Conservation (phyloP, 257 asterid genomes). For the Petunia axillaris region DNA sequence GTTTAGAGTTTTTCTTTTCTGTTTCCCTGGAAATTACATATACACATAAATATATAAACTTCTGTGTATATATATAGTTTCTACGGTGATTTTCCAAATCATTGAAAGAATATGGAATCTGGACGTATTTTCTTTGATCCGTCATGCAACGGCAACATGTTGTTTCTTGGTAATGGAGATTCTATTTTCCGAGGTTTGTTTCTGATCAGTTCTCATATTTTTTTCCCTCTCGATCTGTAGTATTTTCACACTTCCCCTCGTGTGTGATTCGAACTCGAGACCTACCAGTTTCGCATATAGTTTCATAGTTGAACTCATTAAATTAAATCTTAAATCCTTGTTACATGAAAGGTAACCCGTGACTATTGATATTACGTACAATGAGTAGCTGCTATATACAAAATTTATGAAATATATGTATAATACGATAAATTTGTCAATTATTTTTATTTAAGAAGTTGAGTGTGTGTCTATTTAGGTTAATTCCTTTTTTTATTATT, state of each 20-base stretch:
- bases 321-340: not conserved
- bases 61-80: constrained; percentile 36
- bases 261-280: too few species aligned
- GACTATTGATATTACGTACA: too few species aligned
- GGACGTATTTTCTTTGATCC: constrained; percentile 77
- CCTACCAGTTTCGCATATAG: too few species aligned
- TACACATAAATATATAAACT: constrained; percentile 29
- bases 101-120: constrained; percentile 60
- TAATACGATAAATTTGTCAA: too few species aligned
- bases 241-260: too few species aligned
- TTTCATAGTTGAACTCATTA: not conserved
- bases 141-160: constrained; percentile 69
- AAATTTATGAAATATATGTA: too few species aligned
- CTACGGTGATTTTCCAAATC: constrained; percentile 6
- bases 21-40: constrained; percentile 34
- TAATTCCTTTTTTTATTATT: too few species aligned
- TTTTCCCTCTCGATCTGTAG: not conserved
- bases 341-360: not conserved
- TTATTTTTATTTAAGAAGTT: too few species aligned
- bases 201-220: not conserved
- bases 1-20: constrained; percentile 6
- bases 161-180: constrained; percentile 68
- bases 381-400: too few species aligned
- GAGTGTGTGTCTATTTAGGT: too few species aligned
- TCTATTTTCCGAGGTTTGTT: constrained; percentile 67